These are phyloP conservation scores for Bimuria novae-zelandiae DNA, from an alignment of 2,329 filamentous ascomycete species.

Conservation along the genomic window DNA sequence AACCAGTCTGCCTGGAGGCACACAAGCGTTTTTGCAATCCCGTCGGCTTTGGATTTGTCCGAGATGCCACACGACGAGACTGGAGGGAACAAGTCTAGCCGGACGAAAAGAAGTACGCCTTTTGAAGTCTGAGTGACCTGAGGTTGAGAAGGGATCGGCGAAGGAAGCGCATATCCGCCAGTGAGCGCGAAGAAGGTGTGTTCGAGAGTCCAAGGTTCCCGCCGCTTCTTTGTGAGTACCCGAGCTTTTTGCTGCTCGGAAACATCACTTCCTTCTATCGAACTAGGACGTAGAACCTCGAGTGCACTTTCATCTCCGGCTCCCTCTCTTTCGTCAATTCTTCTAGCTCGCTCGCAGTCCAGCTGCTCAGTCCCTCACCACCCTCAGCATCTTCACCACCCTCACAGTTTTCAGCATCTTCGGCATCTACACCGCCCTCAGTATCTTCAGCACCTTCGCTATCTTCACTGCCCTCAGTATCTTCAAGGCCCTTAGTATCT, in stretches of 20 bases:
- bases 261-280: too few species aligned
- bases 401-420: too few species aligned
- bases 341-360: too few species aligned
- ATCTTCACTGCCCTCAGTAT: too few species aligned
- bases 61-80: slow-evolving; percentile 7
- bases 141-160: slow-evolving; percentile 9
- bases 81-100: slow-evolving; percentile 19
- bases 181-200: slow-evolving; percentile 27
- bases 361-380: too few species aligned
- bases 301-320: too few species aligned
- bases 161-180: slow-evolving; percentile 23
- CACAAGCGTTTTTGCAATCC: slow-evolving; percentile 32
- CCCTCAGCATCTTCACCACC: too few species aligned
- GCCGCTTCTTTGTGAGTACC: background rate
- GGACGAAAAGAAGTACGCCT: slow-evolving; percentile 19
- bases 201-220: slow-evolving; percentile 13
- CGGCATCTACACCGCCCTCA: too few species aligned
- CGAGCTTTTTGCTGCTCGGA: background rate
- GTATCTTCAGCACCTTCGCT: too few species aligned
- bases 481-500: too few species aligned
- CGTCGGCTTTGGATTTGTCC: slow-evolving; percentile 31
- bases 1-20: slow-evolving; percentile 49
- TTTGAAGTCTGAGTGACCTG: slow-evolving; percentile 22
- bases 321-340: too few species aligned
- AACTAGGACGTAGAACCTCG: too few species aligned